Evolutionary conservation across 306 rosid species (phyloP).

Genomic region (Datisca glomerata): DNA sequence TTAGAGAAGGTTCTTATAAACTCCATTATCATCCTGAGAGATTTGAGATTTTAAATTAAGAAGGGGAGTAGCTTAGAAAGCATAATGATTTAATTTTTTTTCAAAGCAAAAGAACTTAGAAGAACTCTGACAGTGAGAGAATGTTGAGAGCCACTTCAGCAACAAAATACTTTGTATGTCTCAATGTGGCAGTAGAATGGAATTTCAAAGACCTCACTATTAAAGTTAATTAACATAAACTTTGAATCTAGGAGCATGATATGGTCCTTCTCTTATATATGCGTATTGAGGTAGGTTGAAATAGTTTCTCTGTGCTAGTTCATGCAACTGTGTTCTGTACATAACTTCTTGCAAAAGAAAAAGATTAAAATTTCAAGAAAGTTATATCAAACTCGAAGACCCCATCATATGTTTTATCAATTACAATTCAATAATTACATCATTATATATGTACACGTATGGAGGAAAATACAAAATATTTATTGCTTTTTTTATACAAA

Average conservation of each 20-base stretch:
- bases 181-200: slow-evolving; percentile 83
- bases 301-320: slow-evolving; percentile 98
- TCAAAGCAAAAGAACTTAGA: slow-evolving; percentile 27
- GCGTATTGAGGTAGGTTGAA: slow-evolving; percentile 91
- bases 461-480: no score
- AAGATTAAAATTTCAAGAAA: no score
- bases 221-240: slow-evolving; percentile 90
- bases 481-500: no score
- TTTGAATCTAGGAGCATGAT: slow-evolving; percentile 98
- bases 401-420: no score
- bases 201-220: slow-evolving; percentile 89
- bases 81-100: no score
- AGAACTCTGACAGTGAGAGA: slow-evolving; percentile 86
- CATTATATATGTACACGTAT: no score
- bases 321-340: slow-evolving; percentile 99
- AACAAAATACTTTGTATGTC: slow-evolving; percentile 96
- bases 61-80: not conserved
- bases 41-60: no score
- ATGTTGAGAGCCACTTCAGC: slow-evolving; percentile 96
- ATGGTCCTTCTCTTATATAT: slow-evolving; percentile 93
- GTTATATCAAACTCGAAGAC: no score
- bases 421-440: no score
- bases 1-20: slow-evolving; percentile 88
- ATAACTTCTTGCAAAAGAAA: no score
- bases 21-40: slow-evolving; percentile 87